Conservation (phyloP, 1,139 yeast genomes). For the Insectozyma bohioensis region DNA sequence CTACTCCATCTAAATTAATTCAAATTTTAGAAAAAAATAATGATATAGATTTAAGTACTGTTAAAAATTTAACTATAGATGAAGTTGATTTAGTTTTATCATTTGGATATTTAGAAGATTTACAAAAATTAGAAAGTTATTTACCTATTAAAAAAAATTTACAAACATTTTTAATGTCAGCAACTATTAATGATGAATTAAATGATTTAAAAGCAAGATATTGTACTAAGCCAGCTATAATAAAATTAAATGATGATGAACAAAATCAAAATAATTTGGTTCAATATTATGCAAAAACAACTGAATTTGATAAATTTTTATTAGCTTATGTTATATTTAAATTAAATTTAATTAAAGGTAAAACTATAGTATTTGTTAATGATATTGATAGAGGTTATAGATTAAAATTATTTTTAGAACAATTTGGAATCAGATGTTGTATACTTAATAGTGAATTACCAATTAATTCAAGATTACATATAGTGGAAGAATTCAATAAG, state of each 20-base stretch:
- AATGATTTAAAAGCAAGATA: conserved; percentile 71
- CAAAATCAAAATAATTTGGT: conserved; percentile 57
- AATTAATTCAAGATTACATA: conserved; percentile 86
- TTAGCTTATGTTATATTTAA: conserved; percentile 90
- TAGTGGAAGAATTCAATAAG: conserved; percentile 92
- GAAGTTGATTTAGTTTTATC: conserved; percentile 92
- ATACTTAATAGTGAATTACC: conserved; percentile 93
- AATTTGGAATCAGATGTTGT: conserved; percentile 88
- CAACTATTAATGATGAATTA: conserved; percentile 87
- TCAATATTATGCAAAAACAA: conserved; percentile 84
- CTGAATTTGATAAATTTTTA: conserved; percentile 89
- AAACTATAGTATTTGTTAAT: conserved; percentile 87
- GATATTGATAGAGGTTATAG: conserved; percentile 95
- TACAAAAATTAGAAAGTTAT: conserved; percentile 58
- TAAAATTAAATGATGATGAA: conserved; percentile 72
- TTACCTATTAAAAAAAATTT: conserved; percentile 72
- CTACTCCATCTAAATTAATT: conserved; percentile 84
- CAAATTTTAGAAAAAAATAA: conserved; percentile 52
- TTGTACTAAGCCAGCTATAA: conserved; percentile 83
- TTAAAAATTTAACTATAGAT: conserved; percentile 80
- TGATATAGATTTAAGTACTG: conserved; percentile 47
- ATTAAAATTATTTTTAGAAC: conserved; percentile 85
- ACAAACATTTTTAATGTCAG: conserved; percentile 95
- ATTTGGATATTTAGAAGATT: conserved; percentile 89
- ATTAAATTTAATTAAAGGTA: conserved; percentile 84